These are phyloP conservation scores for Teratosphaeria viscida DNA, from an alignment of 2,329 filamentous ascomycete genomes.

Conservation along the genomic window DNA sequence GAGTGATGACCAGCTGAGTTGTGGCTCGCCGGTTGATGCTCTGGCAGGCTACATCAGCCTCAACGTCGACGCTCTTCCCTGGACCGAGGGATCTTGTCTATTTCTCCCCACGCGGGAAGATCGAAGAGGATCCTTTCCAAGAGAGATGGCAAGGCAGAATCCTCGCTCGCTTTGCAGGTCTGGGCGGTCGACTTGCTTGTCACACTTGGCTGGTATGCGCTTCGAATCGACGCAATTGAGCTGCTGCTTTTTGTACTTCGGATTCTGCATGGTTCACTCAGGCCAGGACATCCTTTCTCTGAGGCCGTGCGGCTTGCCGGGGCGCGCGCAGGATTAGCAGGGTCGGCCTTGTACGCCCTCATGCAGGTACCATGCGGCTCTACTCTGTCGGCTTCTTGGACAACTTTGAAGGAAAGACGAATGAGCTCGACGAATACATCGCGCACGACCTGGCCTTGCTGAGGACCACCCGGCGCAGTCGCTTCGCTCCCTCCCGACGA, in stretches of 20 bases:
- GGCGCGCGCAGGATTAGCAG: not conserved
- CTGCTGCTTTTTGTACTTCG: not conserved
- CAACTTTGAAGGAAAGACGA: not conserved
- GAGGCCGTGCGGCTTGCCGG: not conserved
- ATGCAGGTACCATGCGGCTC: not conserved
- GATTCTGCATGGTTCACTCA: not conserved
- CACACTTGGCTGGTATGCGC: not conserved
- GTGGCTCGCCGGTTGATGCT: not conserved
- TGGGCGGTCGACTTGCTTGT: not conserved
- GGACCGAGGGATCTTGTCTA: not conserved
- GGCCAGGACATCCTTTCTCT: not conserved
- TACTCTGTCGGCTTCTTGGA: not conserved
- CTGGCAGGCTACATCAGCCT: not conserved
- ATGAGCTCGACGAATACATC: not conserved
- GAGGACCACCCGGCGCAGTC: not conserved
- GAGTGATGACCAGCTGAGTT: not conserved
- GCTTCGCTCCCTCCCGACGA: not conserved
- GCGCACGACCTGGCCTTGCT: not conserved
- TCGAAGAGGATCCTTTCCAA: not conserved
- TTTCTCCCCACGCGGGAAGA: not conserved
- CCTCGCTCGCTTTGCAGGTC: not conserved
- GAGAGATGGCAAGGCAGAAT: not conserved
- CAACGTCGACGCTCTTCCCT: not conserved
- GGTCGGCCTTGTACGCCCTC: not conserved
- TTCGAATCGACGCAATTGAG: not conserved